phyloP scores from a whole-genome alignment of 306 rosid species.

The Hylodesmum podocarpum region DNA sequence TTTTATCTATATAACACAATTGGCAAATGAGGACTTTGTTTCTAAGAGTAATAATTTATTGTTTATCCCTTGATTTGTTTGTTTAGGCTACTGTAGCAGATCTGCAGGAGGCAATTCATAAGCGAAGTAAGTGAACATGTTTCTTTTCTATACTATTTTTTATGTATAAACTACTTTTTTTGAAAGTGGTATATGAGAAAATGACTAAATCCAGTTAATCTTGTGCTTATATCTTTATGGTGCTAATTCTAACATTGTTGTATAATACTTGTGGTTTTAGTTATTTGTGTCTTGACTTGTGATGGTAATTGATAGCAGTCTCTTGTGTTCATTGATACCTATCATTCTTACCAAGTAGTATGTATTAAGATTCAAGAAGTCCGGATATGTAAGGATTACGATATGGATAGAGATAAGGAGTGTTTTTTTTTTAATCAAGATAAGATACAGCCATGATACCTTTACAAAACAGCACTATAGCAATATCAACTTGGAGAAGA shows the following conservation, averaged over 20 bases:
- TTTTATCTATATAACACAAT: neutral
- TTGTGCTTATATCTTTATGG: neutral
- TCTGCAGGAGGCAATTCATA: slow-evolving; percentile 86
- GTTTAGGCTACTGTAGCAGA: slow-evolving; percentile 87
- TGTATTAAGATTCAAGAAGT: neutral
- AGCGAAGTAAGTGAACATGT: slow-evolving; percentile 62
- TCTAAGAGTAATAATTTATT: slow-evolving; percentile 20
- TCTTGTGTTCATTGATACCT: neutral
- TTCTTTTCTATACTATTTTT: neutral
- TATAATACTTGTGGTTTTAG: neutral
- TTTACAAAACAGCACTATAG: neutral
- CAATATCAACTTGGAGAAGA: neutral
- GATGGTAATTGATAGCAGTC: neutral
- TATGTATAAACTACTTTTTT: neutral
- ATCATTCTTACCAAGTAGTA: slow-evolving; percentile 8
- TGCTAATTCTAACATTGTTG: neutral
- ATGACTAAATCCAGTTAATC: neutral
- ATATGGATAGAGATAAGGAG: neutral
- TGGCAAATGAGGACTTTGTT: neutral
- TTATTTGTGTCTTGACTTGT: neutral
- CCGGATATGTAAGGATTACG: neutral
- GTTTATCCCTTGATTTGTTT: slow-evolving; percentile 26
- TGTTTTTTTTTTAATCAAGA: neutral
- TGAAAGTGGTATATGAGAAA: neutral
- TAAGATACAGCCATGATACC: neutral